These are phyloP conservation scores for Flaveria sonorensis DNA, from an alignment of 129 eudicot species.

Conservation along the genomic window DNA sequence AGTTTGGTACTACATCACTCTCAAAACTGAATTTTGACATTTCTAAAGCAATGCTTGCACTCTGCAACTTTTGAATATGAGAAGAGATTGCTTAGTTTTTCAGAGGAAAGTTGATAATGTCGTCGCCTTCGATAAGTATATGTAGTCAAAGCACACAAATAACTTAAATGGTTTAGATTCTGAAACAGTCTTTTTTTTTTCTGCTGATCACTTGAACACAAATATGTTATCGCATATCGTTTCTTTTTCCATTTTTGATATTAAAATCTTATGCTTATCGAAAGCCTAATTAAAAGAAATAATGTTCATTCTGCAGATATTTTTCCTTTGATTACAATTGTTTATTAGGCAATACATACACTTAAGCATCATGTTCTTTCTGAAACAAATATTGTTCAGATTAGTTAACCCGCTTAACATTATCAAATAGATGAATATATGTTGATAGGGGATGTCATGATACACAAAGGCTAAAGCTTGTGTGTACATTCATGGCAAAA, in stretches of 20 bases:
- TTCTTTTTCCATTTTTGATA: no score
- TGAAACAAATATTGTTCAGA: background rate
- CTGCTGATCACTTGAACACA: no score
- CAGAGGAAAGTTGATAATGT: background rate
- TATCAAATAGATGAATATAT: background rate
- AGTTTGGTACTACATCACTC: background rate
- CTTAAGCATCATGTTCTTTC: background rate
- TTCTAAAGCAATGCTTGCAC: background rate
- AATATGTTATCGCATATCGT: no score
- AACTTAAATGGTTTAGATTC: no score
- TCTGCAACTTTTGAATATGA: conserved; percentile 11
- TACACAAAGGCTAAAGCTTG: no score
- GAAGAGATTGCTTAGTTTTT: background rate
- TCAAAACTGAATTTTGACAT: background rate
- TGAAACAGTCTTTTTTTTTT: no score
- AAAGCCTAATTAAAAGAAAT: background rate
- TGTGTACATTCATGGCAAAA: background rate
- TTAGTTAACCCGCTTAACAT: background rate
- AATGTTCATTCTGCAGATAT: background rate
- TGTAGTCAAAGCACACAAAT: background rate
- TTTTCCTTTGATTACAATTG: background rate
- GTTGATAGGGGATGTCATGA: no score
- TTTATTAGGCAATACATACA: background rate
- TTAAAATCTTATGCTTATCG: background rate
- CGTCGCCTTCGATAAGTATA: background rate